A percentile compares a stretch with the other conserved stretches of the same genome.
phyloP scores from a whole-genome alignment of 2,329 filamentous ascomycete species.

The Arthrocladium fulminans region DNA sequence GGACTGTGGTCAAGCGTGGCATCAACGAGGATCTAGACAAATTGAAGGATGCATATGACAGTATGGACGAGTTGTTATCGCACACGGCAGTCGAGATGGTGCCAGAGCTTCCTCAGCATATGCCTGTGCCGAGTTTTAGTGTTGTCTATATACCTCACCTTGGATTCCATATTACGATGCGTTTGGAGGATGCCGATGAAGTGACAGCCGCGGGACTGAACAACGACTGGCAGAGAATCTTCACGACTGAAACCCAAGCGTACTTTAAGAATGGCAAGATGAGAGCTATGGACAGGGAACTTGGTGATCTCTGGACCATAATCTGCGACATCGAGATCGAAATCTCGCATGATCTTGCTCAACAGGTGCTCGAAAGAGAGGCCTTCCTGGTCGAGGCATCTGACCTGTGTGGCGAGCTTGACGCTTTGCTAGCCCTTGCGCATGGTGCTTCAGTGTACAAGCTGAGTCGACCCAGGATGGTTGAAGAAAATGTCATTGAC shows the following conservation, averaged over 20 bases:
- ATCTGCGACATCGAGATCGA: constrained; percentile 89
- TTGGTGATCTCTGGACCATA: constrained; percentile 74
- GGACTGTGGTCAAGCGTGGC: constrained; percentile 63
- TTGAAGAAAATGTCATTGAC: constrained; percentile 57
- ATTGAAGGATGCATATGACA: constrained; percentile 68
- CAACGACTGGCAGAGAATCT: constrained; percentile 70
- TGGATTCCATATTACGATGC: constrained; percentile 75
- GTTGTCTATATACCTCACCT: constrained; percentile 88
- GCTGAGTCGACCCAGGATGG: constrained; percentile 62
- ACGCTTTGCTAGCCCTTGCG: constrained; percentile 69
- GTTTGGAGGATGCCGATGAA: constrained; percentile 48
- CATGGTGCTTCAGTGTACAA: constrained; percentile 66
- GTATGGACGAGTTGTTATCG: constrained; percentile 64
- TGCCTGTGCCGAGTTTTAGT: constrained; percentile 45
- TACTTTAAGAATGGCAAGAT: constrained; percentile 86
- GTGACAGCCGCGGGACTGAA: not conserved
- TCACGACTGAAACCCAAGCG: constrained; percentile 58
- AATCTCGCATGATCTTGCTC: constrained; percentile 68
- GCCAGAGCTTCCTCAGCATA: constrained; percentile 50
- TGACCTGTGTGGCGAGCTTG: constrained; percentile 74
- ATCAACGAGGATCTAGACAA: constrained; percentile 67
- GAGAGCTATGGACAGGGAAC: constrained; percentile 67
- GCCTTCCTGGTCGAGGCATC: constrained; percentile 59
- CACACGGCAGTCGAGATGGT: constrained; percentile 58
- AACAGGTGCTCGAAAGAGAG: constrained; percentile 61